Percentiles rank a stretch among this genome's conserved stretches.
These are phyloP conservation scores for Trichoderma guizhouense DNA, from an alignment of 2,329 filamentous ascomycete genomes.

Conservation along the genomic window DNA sequence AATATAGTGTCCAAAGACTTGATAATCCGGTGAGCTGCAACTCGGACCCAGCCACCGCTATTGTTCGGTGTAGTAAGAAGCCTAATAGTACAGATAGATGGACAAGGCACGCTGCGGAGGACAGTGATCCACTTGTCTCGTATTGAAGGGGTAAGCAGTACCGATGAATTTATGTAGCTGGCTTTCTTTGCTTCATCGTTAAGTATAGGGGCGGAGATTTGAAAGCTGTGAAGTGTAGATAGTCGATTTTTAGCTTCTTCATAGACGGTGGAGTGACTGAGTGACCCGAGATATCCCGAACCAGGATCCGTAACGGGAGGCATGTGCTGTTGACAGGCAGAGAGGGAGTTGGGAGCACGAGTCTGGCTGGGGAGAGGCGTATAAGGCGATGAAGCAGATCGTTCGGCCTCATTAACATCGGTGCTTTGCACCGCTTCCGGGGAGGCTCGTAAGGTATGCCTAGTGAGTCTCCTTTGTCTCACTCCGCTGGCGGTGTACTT, in stretches of 20 bases:
- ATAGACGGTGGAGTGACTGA: not conserved
- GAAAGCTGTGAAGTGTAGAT: not conserved
- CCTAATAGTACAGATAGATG: not conserved
- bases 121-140: not conserved
- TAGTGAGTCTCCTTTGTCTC: not conserved
- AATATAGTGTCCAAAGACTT: not conserved
- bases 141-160: not conserved
- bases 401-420: not conserved
- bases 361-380: not conserved
- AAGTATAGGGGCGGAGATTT: not conserved
- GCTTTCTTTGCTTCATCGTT: not conserved
- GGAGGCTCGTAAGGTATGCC: not conserved
- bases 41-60: not conserved
- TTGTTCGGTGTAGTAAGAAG: not conserved
- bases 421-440: not conserved
- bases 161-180: not conserved
- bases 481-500: not conserved
- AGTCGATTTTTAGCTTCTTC: not conserved
- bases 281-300: not conserved
- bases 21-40: not conserved
- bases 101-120: not conserved
- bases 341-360: not conserved
- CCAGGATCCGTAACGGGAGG: not conserved
- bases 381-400: not conserved
- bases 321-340: not conserved